Evolutionary conservation across 2,329 filamentous ascomycete species (phyloP).

Genomic region (Plenodomus biglobosus): DNA sequence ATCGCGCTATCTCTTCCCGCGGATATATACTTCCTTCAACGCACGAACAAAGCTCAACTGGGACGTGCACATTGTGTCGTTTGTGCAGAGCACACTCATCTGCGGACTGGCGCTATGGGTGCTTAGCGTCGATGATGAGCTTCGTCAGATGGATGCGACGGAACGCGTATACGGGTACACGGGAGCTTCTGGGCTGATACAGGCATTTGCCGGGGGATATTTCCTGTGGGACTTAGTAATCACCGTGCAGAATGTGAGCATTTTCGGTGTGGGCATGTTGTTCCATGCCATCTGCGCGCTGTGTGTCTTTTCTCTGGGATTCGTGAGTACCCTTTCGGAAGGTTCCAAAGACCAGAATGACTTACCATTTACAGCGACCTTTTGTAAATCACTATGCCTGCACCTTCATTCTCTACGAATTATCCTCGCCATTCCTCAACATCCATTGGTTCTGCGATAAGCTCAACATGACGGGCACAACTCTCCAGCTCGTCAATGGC

Average conservation of each 20-base stretch:
- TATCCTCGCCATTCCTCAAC: conserved; percentile 82
- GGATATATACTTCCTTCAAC: conserved; percentile 64
- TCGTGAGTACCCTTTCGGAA: conserved; percentile 58
- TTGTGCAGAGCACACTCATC: conserved; percentile 74
- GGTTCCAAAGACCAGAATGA: neutral
- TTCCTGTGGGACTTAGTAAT: conserved; percentile 81
- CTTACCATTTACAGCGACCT: conserved; percentile 60
- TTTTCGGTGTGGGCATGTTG: conserved; percentile 76
- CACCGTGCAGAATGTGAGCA: conserved; percentile 65
- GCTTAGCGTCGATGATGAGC: conserved; percentile 67
- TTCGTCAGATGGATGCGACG: conserved; percentile 65
- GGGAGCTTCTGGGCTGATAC: conserved; percentile 69
- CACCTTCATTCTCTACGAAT: conserved; percentile 83
- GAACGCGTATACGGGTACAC: conserved; percentile 78
- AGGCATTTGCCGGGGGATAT: conserved; percentile 76
- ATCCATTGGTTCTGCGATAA: conserved; percentile 94
- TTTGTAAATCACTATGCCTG: conserved; percentile 82
- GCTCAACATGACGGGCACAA: conserved; percentile 74
- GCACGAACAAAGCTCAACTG: conserved; percentile 71
- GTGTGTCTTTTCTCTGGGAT: conserved; percentile 74
- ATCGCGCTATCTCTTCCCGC: conserved; percentile 63
- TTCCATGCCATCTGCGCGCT: conserved; percentile 76
- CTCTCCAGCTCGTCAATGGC: conserved; percentile 75
- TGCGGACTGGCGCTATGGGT: conserved; percentile 73
- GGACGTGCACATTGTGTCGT: conserved; percentile 84